Evolutionary conservation across 306 rosid genomes (phyloP).

Genomic region (Glycine tomentella): DNA sequence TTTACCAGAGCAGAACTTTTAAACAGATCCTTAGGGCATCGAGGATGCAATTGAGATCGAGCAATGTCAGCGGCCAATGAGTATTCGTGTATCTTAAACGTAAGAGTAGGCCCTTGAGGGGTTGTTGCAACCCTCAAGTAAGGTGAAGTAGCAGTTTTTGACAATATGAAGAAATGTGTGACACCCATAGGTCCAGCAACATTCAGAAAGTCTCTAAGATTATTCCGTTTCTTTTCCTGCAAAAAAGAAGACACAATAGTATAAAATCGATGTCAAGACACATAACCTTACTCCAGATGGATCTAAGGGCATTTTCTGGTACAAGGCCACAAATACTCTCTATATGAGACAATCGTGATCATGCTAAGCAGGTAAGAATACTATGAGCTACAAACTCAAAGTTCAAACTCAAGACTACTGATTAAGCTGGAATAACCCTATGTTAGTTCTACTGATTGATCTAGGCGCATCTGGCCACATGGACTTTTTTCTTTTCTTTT

Average conservation of each 20-base stretch:
- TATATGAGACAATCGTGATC: too few species aligned
- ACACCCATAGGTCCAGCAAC: constrained; percentile 99
- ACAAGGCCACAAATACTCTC: too few species aligned
- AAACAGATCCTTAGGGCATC: constrained; percentile 93
- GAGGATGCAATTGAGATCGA: constrained; percentile 80
- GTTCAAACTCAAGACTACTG: too few species aligned
- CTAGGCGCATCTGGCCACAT: too few species aligned
- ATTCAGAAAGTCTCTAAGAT: constrained; percentile 82
- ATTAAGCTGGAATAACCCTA: too few species aligned
- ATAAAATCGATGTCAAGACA: too few species aligned
- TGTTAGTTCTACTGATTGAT: too few species aligned
- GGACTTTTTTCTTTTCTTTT: too few species aligned
- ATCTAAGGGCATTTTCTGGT: too few species aligned
- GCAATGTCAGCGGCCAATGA: constrained; percentile 82
- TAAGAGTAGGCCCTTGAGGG: constrained; percentile 96
- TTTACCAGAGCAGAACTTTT: constrained; percentile 91
- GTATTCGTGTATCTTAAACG: constrained; percentile 81
- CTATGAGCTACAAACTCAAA: too few species aligned
- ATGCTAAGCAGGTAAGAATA: too few species aligned
- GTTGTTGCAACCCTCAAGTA: constrained; percentile 90
- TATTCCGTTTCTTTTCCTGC: constrained; percentile 95
- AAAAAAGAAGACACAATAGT: neutral
- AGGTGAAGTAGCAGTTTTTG: constrained; percentile 79
- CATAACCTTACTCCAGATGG: too few species aligned
- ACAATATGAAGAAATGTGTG: constrained; percentile 90